Base-by-base conservation (phyloP, 1,284 basidiomycete genomes). In the Stereum hirsutum region DNA sequence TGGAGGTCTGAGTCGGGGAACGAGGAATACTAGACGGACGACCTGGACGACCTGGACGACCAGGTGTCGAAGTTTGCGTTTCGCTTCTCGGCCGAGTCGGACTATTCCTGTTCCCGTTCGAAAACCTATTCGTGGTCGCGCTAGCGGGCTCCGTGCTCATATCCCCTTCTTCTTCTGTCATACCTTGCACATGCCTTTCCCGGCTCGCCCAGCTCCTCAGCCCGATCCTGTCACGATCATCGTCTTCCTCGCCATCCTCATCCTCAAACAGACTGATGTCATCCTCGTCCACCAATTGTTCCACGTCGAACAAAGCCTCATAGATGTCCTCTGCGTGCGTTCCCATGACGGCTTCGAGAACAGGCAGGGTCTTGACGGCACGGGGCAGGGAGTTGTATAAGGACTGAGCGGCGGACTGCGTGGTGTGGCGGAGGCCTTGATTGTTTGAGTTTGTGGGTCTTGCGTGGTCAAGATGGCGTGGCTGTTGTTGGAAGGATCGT, bases 241-340 rank as follows among this genome's bases (percentile, higher is more conserved):
- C 70, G 24, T 39, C 37, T 6, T 62, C 64, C 30, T 74, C 75
- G 2, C 65, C 63, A 43, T 79, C 76, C 6, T 74, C 61, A 32
- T 68, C 72, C 27, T 64, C 63, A 46, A 65, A 63, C 11, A 60
- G 56, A 17, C 55, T 41, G 12, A 25, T 47, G 23, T 49, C 43
- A 11, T 47, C 50, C 5, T 57, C 53, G 14, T 75, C 74, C 27
- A 70, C 64, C 10, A 68, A 61, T 19, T 72, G 54, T 20, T 86
- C 79, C 3, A 83, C 71, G 45, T 85, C 81, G 54, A 89, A 88
- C 38, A 89, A 82, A 2, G 81, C 83, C 36, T 82, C 81, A 54
- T 82, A 81, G 11, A 89, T 53, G 46, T 83, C 75, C 42, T 69
- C 71, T 10, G 75, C 69, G 12, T 74, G 65, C 2, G 79, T 74